Conservation (phyloP, 768 basidiomycete genomes). For the Boletus edulis region DNA sequence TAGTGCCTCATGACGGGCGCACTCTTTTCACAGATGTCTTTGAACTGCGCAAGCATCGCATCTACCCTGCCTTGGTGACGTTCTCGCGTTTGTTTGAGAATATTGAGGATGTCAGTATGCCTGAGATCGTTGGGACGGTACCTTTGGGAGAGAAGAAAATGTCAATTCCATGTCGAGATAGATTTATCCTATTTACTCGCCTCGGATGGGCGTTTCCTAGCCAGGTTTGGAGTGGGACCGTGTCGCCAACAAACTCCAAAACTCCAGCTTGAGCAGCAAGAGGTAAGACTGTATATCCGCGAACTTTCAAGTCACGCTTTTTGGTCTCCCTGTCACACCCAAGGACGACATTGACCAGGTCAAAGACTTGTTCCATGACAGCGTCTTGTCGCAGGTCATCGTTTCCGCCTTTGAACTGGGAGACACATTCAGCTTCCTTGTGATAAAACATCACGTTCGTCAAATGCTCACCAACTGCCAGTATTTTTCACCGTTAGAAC, state of each 20-base stretch:
- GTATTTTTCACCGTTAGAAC: conserved; percentile 61
- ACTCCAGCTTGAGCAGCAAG: conserved; percentile 78
- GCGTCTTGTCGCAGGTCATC: conserved; percentile 97
- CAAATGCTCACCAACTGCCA: conserved; percentile 69
- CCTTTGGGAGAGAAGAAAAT: conserved; percentile 35
- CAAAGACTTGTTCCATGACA: conserved; percentile 98
- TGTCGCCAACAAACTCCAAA: conserved; percentile 87
- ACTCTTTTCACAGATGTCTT: conserved; percentile 43
- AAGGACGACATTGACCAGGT: conserved; percentile 80
- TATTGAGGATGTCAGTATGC: conserved; percentile 27
- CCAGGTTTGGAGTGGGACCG: conserved; percentile 62
- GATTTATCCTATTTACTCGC: conserved; percentile 36
- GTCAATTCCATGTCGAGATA: not conserved
- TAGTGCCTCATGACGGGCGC: conserved; percentile 92
- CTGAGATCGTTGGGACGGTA: conserved; percentile 63
- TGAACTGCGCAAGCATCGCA: conserved; percentile 34
- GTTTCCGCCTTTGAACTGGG: conserved; percentile 85
- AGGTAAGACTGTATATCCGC: conserved; percentile 89
- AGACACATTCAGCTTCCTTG: conserved; percentile 2
- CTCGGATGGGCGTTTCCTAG: conserved; percentile 57
- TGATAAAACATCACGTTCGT: not conserved
- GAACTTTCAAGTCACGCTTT: conserved; percentile 66
- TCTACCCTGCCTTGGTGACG: conserved; percentile 31
- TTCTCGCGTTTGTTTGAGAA: conserved; percentile 33
- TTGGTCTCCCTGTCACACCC: conserved; percentile 70